These are phyloP conservation scores for Pharnaceum exiguum DNA, from an alignment of 148 eudicot genomes.

Conservation along the genomic window DNA sequence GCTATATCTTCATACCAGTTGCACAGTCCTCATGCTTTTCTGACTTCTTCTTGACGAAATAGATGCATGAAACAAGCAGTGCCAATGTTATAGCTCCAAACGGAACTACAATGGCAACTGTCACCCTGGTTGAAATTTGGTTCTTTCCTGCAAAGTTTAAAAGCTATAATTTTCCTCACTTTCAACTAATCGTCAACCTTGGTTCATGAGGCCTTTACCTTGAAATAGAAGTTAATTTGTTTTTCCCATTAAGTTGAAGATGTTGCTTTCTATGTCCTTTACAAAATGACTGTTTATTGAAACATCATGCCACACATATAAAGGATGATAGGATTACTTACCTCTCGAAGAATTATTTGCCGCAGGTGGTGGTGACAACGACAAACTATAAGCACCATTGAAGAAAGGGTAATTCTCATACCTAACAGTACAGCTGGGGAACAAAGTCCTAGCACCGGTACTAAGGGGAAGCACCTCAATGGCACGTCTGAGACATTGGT, in stretches of 20 bases:
- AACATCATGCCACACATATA: no score
- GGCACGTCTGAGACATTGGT: conserved; percentile 15
- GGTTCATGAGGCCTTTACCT: no score
- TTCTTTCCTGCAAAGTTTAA: conserved; percentile 17
- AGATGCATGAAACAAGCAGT: neutral
- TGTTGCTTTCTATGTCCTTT: no score
- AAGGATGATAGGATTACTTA: no score
- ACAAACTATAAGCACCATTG: conserved; percentile 2
- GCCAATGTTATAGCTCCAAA: neutral
- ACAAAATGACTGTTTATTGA: no score
- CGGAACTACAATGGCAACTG: conserved; percentile 11
- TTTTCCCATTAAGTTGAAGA: no score
- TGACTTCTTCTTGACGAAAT: neutral
- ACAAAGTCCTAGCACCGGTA: conserved; percentile 13
- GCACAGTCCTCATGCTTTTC: conserved; percentile 3
- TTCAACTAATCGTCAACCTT: no score
- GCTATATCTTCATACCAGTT: neutral
- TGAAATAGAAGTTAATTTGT: no score
- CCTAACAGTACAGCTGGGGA: conserved; percentile 23
- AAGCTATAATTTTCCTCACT: no score
- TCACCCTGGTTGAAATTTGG: neutral
- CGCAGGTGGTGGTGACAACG: neutral
- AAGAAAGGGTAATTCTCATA: conserved; percentile 27
- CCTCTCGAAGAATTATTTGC: no score
- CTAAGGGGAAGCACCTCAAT: neutral